Evolutionary conservation across 2,329 filamentous ascomycete species (phyloP).

Genomic region (Botrytis tulipae): DNA sequence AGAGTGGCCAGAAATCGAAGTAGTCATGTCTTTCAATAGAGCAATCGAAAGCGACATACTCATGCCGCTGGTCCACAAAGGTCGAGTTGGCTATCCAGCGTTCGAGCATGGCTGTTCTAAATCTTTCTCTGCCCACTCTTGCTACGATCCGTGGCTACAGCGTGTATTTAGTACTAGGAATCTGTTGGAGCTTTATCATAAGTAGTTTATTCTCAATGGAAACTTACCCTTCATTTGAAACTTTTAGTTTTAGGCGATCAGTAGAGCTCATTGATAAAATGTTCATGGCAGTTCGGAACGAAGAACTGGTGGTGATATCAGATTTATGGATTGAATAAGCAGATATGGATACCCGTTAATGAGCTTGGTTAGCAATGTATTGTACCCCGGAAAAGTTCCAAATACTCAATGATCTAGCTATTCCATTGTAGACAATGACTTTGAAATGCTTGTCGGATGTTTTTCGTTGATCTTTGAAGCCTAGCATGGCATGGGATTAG

Average conservation of each 20-base stretch:
- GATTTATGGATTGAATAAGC: neutral
- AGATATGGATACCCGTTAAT: neutral
- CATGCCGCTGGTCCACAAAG: no score
- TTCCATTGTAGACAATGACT: neutral
- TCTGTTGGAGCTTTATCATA: neutral
- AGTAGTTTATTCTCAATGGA: neutral
- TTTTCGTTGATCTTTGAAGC: neutral
- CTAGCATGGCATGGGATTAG: neutral
- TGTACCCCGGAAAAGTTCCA: neutral
- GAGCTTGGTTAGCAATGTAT: neutral
- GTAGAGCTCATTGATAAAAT: neutral
- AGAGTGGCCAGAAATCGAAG: neutral
- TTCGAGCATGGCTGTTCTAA: neutral
- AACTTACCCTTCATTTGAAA: neutral
- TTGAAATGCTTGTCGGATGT: neutral
- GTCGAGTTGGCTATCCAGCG: neutral
- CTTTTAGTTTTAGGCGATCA: neutral
- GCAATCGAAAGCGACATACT: neutral
- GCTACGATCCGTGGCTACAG: neutral
- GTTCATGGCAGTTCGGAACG: neutral
- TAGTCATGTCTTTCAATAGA: no score
- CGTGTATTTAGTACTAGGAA: neutral
- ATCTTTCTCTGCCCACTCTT: neutral
- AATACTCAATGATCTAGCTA: neutral
- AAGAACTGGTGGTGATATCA: neutral